Conservation (phyloP, 2,329 filamentous ascomycete genomes). For the Aspergillus sclerotialis region DNA sequence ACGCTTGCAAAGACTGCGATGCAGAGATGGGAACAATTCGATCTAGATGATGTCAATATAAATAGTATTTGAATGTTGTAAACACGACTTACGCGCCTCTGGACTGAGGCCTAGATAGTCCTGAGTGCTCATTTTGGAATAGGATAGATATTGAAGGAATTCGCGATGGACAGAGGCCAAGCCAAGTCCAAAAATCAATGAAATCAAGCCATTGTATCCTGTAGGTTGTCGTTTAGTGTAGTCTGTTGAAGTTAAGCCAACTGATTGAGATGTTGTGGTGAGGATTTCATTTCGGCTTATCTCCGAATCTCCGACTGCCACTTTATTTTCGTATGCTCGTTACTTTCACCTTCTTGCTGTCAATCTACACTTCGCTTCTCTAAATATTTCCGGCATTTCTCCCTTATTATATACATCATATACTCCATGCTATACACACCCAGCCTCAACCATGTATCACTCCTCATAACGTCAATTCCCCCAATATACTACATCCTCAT, state of each 20-base stretch:
- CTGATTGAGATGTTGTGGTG: too few species aligned
- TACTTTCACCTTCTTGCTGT: too few species aligned
- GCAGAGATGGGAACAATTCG: slow-evolving; percentile 28
- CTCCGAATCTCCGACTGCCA: too few species aligned
- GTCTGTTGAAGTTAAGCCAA: too few species aligned
- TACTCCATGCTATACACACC: background rate
- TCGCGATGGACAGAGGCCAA: too few species aligned
- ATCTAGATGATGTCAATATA: slow-evolving; percentile 14
- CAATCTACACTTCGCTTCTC: too few species aligned
- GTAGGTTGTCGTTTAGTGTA: too few species aligned
- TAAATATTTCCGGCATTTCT: too few species aligned
- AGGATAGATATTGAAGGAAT: background rate
- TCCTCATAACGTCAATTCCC: too few species aligned
- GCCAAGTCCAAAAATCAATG: too few species aligned
- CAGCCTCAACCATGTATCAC: background rate
- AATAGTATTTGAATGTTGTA: slow-evolving; percentile 1
- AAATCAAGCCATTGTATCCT: background rate
- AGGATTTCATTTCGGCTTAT: too few species aligned
- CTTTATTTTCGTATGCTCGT: background rate
- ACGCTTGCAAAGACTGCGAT: slow-evolving; percentile 29
- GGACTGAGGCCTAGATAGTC: slow-evolving; percentile 26
- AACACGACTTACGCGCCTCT: slow-evolving; percentile 20
- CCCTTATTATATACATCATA: background rate
- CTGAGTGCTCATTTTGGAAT: slow-evolving; percentile 17
- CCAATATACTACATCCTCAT: background rate